phyloP scores from a whole-genome alignment of 768 basidiomycete genomes.

The Rhodotorula babjevae region DNA sequence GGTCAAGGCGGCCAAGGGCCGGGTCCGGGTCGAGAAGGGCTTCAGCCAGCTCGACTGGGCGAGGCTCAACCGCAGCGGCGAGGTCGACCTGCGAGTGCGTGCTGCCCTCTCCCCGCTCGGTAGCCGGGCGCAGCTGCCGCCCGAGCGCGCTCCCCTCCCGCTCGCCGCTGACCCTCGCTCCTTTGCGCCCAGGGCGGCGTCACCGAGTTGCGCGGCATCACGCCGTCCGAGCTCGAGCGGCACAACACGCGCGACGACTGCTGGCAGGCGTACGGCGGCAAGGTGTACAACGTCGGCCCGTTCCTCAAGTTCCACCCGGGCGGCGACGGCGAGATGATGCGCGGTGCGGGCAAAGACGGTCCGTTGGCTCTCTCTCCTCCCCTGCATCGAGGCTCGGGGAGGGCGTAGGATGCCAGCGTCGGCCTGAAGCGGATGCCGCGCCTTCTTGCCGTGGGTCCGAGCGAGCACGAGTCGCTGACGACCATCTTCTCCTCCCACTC shows the following conservation, averaged over 20 bases:
- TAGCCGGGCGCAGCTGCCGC: not conserved
- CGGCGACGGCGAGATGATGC: slow-evolving; percentile 88
- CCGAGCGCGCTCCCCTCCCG: not conserved
- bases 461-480: too few relatives aligned
- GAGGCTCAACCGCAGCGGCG: slow-evolving; percentile 70
- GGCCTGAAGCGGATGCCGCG: too few relatives aligned
- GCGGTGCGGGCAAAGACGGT: slow-evolving; percentile 90
- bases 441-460: too few relatives aligned
- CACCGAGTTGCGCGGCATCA: slow-evolving; percentile 62
- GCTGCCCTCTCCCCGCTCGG: not conserved
- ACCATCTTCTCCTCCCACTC: not conserved
- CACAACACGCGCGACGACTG: slow-evolving; percentile 83
- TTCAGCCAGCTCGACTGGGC: slow-evolving; percentile 94
- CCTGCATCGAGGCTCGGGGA: too few relatives aligned
- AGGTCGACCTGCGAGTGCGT: slow-evolving; percentile 63
- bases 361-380: not conserved
- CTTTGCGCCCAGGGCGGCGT: slow-evolving; percentile 58
- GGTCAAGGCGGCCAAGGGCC: slow-evolving; percentile 65
- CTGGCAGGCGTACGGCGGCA: slow-evolving; percentile 86
- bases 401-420: too few relatives aligned
- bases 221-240: slow-evolving; percentile 67
- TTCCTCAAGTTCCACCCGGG: slow-evolving; percentile 91
- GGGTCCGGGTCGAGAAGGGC: slow-evolving; percentile 81
- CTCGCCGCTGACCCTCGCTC: not conserved
- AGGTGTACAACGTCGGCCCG: slow-evolving; percentile 92